Conservation (phyloP, 2,329 filamentous ascomycete species). For the Apiospora saccharicola region DNA sequence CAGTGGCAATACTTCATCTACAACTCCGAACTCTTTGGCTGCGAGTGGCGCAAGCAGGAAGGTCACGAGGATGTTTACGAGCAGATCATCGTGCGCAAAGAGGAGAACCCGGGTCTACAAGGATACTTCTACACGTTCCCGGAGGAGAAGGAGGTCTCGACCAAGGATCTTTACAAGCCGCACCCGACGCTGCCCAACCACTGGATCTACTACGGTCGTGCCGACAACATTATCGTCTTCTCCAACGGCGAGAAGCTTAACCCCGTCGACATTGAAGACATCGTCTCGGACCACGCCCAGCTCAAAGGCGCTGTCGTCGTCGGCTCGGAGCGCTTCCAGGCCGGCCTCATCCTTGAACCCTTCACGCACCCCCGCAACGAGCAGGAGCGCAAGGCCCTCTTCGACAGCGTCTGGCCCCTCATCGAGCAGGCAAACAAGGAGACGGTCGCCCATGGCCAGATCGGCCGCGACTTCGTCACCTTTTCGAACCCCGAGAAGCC, state of each 20-base stretch:
- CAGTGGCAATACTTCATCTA: slow-evolving; percentile 55
- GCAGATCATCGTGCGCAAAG: slow-evolving; percentile 38
- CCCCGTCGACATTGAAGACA: slow-evolving; percentile 52
- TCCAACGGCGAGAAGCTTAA: slow-evolving; percentile 61
- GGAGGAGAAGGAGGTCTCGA: slow-evolving; percentile 48
- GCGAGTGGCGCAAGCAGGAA: slow-evolving; percentile 49
- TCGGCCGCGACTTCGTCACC: slow-evolving; percentile 19
- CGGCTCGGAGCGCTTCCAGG: slow-evolving; percentile 54
- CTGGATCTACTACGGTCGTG: slow-evolving; percentile 48
- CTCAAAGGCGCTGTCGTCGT: slow-evolving; percentile 54
- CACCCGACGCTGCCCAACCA: slow-evolving; percentile 48
- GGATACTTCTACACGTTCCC: slow-evolving; percentile 51
- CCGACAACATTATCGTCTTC: slow-evolving; percentile 58
- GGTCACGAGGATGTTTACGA: slow-evolving; percentile 39
- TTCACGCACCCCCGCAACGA: slow-evolving; percentile 37
- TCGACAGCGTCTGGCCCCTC: slow-evolving; percentile 53
- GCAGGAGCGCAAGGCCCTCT: slow-evolving; percentile 40
- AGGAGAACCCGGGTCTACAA: slow-evolving; percentile 34
- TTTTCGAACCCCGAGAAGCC: slow-evolving; percentile 1
- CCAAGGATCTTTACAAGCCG: slow-evolving; percentile 52
- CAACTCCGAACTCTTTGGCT: slow-evolving; percentile 49
- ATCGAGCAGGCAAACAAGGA: slow-evolving; percentile 52
- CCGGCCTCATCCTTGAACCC: slow-evolving; percentile 57
- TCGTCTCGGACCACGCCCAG: slow-evolving; percentile 47
- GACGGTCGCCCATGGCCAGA: slow-evolving; percentile 53